These are phyloP conservation scores for Metarhizium sp. DNA, from an alignment of 2,329 filamentous ascomycete species.

Conservation along the genomic window DNA sequence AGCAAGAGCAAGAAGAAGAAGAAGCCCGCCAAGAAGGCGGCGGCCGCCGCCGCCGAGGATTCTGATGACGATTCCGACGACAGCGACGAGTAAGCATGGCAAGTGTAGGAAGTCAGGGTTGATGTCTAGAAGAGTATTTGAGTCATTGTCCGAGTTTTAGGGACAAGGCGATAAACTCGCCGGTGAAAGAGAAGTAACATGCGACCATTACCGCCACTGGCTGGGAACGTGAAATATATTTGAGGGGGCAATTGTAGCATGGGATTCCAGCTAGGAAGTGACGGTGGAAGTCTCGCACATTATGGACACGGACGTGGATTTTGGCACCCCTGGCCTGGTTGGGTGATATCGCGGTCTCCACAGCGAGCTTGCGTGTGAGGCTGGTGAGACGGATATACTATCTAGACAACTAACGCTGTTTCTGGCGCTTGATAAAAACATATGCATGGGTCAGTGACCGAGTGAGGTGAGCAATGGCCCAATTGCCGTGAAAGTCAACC, in stretches of 20 bases:
- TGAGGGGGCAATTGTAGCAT: not conserved
- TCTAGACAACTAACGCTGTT: slow-evolving; percentile 6
- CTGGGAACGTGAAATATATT: not conserved
- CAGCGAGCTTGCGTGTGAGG: not conserved
- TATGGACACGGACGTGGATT: slow-evolving; percentile 2
- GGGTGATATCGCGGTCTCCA: not conserved
- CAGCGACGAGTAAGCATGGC: slow-evolving; percentile 10
- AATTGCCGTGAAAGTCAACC: not conserved
- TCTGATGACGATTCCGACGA: slow-evolving; percentile 27
- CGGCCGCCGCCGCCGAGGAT: slow-evolving; percentile 20
- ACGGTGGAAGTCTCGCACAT: slow-evolving; percentile 3
- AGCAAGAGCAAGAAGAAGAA: slow-evolving; percentile 82
- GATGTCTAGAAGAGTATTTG: not conserved
- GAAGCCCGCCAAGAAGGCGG: slow-evolving; percentile 40
- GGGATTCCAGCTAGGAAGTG: not conserved
- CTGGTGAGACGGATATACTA: slow-evolving; percentile 7
- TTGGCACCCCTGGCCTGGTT: not conserved
- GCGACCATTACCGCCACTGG: not conserved
- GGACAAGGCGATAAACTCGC: not conserved
- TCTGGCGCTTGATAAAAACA: not conserved
- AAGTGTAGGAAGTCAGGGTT: not conserved
- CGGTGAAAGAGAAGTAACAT: not conserved
- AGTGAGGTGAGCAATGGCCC: not conserved
- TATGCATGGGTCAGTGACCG: no score
- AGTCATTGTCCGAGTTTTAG: not conserved